Evolutionary conservation across 78 protist species (phyloP), one percentile per base, ranked within the genome.

Genomic region (Dictyostelium brefeldianum): DNA sequence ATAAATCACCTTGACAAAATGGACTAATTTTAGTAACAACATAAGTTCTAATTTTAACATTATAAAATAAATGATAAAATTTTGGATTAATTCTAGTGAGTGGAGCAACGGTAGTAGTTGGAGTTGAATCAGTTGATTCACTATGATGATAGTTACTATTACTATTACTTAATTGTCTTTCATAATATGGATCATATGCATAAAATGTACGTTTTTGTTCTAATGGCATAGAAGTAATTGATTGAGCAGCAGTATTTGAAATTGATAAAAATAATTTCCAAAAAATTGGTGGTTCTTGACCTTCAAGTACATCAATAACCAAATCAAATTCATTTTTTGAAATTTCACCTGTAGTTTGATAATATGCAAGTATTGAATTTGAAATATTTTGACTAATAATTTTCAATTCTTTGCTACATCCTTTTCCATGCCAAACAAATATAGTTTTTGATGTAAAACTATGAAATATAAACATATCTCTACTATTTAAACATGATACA

Each of bases 401-500:
- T 41, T 54, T 80, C 22, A 87, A 48, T 4, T 51, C 56, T 50
- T 14, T 27, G 10, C 29, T 20, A 65, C 78, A 87, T 29, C 81
- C 83, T 11, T 15, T 46, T 15, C 93, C 93, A 62, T 59, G 50
- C 93, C 93, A 87, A 20, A 87, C 53, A 18, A 87, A 87, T 20
- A 80, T 53, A 2, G 93, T 59, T 64, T 87, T 87, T 11, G 81
- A 15, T 1, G 79, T 2, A 17, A 48, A 73, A 12, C 54, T 64
- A 73, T 87, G 70, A 18, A 87, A 78, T 27, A 87, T 87, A 36
- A 87, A 87, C 12, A 87, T 70, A 22, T 87, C 81, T 77, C 93
- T 53, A 56, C 93, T 87, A 74, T 87, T 87, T 11, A 87, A 75
- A 51, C 59, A 47, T 14, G 93, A 64, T 8, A 69, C 29, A 25